Percentiles rank a stretch among this genome's conserved stretches.
phyloP scores from a whole-genome alignment of 1,284 basidiomycete genomes.

The Vanrija sp. region DNA sequence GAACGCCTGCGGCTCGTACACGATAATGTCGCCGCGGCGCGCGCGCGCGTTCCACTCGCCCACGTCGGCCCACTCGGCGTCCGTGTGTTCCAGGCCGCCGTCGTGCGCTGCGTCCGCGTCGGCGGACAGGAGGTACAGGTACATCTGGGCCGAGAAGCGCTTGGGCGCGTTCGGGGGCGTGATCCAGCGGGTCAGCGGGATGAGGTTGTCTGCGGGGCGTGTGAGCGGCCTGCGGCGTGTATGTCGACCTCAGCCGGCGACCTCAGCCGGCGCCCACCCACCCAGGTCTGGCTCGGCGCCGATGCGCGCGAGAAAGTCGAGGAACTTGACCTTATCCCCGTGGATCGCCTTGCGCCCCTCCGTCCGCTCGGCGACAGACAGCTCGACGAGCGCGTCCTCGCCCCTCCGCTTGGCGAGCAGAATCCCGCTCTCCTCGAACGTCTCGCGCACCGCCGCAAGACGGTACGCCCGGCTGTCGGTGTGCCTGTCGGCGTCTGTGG shows the following conservation, averaged over 20 bases:
- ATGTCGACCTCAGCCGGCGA: too few relatives aligned
- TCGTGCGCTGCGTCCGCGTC: constrained; percentile 5
- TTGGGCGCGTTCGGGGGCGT: constrained; percentile 15
- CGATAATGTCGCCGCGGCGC: constrained; percentile 3
- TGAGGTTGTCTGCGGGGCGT: constrained; percentile 6
- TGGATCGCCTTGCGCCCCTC: constrained; percentile 13
- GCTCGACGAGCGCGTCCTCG: constrained; percentile 2
- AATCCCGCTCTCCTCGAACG: constrained; percentile 19
- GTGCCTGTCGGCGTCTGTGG: constrained; percentile 3
- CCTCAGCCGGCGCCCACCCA: too few relatives aligned
- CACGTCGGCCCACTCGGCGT: constrained; percentile 2
- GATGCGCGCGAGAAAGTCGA: constrained; percentile 6
- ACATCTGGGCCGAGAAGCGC: constrained; percentile 19
- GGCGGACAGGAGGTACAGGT: constrained; percentile 15
- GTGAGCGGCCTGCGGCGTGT: too few relatives aligned
- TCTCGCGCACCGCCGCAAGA: constrained; percentile 16
- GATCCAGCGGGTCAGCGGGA: constrained; percentile 22
- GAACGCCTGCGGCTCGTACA: constrained; percentile 18
- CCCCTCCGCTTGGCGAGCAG: constrained; percentile 4
- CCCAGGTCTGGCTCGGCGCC: constrained; percentile 14
- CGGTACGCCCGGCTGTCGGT: constrained; percentile 9
- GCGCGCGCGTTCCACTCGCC: constrained; percentile 5
- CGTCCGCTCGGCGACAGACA: not conserved
- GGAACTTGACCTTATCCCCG: constrained; percentile 10
- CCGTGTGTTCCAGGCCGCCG: constrained; percentile 17